Conservation (phyloP, 2,329 filamentous ascomycete genomes). For the Clarireedia hainanense region DNA sequence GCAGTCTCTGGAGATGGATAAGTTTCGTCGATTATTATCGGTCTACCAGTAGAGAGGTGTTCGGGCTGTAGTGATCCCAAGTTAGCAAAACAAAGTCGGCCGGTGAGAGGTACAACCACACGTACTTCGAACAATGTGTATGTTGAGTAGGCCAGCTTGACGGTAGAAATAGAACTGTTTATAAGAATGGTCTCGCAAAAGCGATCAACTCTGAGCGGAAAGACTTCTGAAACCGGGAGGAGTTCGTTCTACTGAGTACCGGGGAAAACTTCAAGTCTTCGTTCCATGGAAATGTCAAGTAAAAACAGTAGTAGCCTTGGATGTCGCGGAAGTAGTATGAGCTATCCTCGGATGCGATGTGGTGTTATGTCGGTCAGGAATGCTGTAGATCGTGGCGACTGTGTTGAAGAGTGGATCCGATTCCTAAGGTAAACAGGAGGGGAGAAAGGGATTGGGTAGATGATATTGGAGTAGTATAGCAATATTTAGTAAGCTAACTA, state of each 20-base stretch:
- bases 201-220: not conserved
- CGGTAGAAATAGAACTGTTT: constrained; percentile 17
- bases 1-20: constrained; percentile 30
- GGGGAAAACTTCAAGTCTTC: not conserved
- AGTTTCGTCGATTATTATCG: constrained; percentile 30
- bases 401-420: not conserved
- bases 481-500: too few relatives aligned
- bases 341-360: too few relatives aligned
- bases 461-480: not conserved
- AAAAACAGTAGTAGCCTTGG: not conserved
- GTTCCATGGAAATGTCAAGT: constrained; percentile 12
- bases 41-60: constrained; percentile 22
- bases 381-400: not conserved
- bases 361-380: not conserved
- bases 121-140: constrained; percentile 29
- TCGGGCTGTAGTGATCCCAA: constrained; percentile 21
- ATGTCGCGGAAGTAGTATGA: too few relatives aligned
- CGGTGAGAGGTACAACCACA: constrained; percentile 1
- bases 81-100: constrained; percentile 13
- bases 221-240: not conserved
- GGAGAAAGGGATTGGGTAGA: constrained; percentile 1
- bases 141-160: constrained; percentile 30
- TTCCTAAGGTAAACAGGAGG: not conserved
- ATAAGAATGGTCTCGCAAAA: not conserved
- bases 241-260: constrained; percentile 3